Conservation (phyloP, 495 filamentous ascomycete species). For the Penicillium egyptiacum region DNA sequence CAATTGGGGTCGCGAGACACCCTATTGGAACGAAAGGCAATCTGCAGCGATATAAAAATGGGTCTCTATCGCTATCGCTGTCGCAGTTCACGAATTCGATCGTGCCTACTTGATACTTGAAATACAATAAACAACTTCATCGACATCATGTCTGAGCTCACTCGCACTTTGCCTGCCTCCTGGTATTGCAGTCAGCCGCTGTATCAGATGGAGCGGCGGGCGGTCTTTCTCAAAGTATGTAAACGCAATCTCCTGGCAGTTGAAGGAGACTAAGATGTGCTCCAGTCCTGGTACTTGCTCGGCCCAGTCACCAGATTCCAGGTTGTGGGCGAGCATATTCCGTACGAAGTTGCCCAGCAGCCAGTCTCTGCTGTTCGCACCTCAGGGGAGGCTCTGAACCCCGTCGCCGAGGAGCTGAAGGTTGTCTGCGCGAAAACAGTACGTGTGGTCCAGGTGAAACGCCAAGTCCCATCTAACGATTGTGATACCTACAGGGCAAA, state of each 20-base stretch:
- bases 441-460: slow-evolving; percentile 1
- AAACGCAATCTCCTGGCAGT: neutral
- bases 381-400: slow-evolving; percentile 32
- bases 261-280: slow-evolving; percentile 12
- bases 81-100: neutral
- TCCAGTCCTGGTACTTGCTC: slow-evolving; percentile 61
- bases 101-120: neutral
- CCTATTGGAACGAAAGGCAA: neutral
- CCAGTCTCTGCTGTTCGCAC: slow-evolving; percentile 45
- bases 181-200: slow-evolving; percentile 46
- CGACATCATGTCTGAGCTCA: slow-evolving; percentile 39
- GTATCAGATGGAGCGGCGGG: slow-evolving; percentile 54
- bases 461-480: neutral
- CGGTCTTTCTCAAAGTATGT: slow-evolving; percentile 54
- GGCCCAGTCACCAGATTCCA: slow-evolving; percentile 59
- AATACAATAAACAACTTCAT: slow-evolving; percentile 2
- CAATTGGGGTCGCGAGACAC: neutral
- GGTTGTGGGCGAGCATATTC: slow-evolving; percentile 42
- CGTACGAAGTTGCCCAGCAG: slow-evolving; percentile 58
- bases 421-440: slow-evolving; percentile 43
- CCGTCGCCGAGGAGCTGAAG: slow-evolving; percentile 37
- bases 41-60: neutral
- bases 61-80: neutral
- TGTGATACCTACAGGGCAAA: slow-evolving; percentile 22
- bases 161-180: slow-evolving; percentile 44